Evolutionary conservation across 2,329 filamentous ascomycete genomes (phyloP), one percentile per base, ranked within the genome.

Genomic region (Fusarium chlamydosporum): DNA sequence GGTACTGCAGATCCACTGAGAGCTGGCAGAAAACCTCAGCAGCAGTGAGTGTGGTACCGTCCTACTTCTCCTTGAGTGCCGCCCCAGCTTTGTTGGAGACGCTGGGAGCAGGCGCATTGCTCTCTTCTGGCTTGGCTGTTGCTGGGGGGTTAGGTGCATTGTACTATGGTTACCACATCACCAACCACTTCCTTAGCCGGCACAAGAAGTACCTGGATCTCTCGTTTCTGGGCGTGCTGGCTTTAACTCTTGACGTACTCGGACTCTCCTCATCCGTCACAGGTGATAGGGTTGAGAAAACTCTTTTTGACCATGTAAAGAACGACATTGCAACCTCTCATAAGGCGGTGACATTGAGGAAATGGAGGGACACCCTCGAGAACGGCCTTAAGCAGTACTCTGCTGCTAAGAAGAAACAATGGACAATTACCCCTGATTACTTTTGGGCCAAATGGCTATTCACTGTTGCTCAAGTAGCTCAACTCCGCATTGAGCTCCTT

Each of bases 381-480:
- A 27, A 50, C 3, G 55, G 58, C 1, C 33, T 60, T 6, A 23
- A n/a, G 23, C 16, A 42, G 0, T 31, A 50, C n/a, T 54, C 29
- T 3, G 23, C 23, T 23, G 23, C 23, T 23, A 23, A 23, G 23
- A 23, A 23, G 23, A 23, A 23, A 23, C 23, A 23, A 23, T 33
- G 38, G 15, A 33, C 8, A 1, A 61, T 52, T 1, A 42, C n/a
- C 3, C 58, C 58, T 2, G 31, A 57, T 8, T 15, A 37, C 1
- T 61, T 61, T 26, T 61, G 55, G 58, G 15, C 55, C 0, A 34
- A 42, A 5, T 61, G 55, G 58, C 38, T 61, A 0, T 52, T 60
- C 13, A 38, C 18, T 5, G 43, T 61, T 12, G 38, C 43, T 5
- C 18, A 18, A 13, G 43, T 60, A 2, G 33, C 37, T 0, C 31